Evolutionary conservation across 129 eudicot species (phyloP).

Genomic region (Gnaphalium uliginosum): DNA sequence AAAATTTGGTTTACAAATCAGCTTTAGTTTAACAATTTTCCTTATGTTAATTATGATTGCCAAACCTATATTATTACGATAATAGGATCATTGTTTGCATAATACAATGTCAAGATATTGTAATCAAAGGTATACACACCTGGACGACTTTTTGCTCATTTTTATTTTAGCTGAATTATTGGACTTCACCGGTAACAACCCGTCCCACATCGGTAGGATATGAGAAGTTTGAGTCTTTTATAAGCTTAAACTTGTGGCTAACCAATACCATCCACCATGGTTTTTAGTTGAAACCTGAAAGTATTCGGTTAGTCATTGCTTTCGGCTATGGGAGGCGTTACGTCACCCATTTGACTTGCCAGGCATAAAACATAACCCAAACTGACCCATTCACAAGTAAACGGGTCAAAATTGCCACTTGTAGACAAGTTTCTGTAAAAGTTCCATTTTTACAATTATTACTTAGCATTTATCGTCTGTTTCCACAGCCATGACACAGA

Average conservation of each 20-base stretch:
- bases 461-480: not conserved
- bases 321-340: no score
- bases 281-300: no score
- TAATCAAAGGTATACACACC: not conserved
- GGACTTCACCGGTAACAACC: no score
- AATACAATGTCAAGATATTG: not conserved
- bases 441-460: not conserved
- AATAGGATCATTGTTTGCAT: not conserved
- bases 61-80: not conserved
- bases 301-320: no score
- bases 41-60: not conserved
- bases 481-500: constrained; percentile 52
- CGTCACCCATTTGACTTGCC: not conserved
- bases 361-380: not conserved
- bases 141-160: not conserved
- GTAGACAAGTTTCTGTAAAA: not conserved
- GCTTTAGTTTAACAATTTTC: not conserved
- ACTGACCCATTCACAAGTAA: not conserved
- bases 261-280: no score
- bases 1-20: no score
- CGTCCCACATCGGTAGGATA: no score
- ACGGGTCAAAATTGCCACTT: not conserved
- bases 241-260: no score
- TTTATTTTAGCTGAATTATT: not conserved
- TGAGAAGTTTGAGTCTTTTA: no score